phyloP scores from a whole-genome alignment of 2,329 filamentous ascomycete species.

The Alternaria arbusti region DNA sequence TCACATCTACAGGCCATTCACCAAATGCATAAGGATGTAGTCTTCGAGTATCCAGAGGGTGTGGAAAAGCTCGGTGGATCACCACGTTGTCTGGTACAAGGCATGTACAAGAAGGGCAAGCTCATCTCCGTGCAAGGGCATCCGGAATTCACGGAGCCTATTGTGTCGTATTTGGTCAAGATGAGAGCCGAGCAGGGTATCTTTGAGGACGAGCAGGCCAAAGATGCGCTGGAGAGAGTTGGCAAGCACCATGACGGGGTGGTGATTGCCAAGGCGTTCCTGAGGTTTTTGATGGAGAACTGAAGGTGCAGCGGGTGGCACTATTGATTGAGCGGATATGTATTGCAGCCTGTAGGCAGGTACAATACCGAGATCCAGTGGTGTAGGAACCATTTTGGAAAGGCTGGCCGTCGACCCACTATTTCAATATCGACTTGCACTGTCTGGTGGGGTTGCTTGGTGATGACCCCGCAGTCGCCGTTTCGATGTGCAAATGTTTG shows the following conservation, averaged over 20 bases:
- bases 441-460: neutral
- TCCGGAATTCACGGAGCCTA: conserved; percentile 78
- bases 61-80: conserved; percentile 70
- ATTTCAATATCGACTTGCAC: neutral
- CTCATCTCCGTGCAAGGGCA: conserved; percentile 84
- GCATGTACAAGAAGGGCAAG: conserved; percentile 72
- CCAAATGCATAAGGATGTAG: conserved; percentile 86
- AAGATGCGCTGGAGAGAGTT: conserved; percentile 72
- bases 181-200: conserved; percentile 70
- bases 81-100: conserved; percentile 74
- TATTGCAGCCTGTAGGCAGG: neutral
- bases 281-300: conserved; percentile 74
- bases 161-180: conserved; percentile 72
- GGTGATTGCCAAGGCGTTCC: conserved; percentile 73
- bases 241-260: conserved; percentile 78
- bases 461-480: neutral
- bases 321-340: neutral
- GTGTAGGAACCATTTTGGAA: neutral
- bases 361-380: neutral
- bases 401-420: neutral
- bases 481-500: neutral
- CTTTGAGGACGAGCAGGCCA: conserved; percentile 71
- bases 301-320: conserved; percentile 7
- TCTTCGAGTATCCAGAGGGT: conserved; percentile 67
- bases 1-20: conserved; percentile 65